Percentiles rank a stretch among this genome's conserved stretches.
These are phyloP conservation scores for Dacryopinax primogenitus DNA, from an alignment of 768 basidiomycete species.

Conservation along the genomic window DNA sequence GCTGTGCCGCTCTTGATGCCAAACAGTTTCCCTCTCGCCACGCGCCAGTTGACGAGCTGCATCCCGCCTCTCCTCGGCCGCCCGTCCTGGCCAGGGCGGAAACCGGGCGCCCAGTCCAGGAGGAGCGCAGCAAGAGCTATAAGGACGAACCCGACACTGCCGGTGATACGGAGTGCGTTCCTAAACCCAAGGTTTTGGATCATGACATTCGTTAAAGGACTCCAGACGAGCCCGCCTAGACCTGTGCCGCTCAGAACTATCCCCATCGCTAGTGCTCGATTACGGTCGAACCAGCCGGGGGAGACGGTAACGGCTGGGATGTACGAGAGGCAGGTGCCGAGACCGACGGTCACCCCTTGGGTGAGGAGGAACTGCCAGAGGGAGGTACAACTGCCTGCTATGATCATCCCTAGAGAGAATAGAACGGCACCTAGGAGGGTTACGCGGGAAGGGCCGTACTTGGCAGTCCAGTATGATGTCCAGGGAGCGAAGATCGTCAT, in stretches of 20 bases:
- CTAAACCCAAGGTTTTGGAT: slow-evolving; percentile 13
- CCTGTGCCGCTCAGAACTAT: slow-evolving; percentile 12
- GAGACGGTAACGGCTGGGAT: slow-evolving; percentile 12
- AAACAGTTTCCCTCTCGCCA: not conserved
- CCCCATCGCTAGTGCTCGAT: slow-evolving; percentile 10
- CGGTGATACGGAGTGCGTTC: slow-evolving; percentile 16
- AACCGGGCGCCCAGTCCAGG: slow-evolving; percentile 15
- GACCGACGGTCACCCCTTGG: slow-evolving; percentile 8
- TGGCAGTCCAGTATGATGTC: slow-evolving; percentile 5
- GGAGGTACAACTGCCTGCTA: not conserved
- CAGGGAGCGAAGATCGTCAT: slow-evolving; percentile 14
- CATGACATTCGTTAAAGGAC: slow-evolving; percentile 15
- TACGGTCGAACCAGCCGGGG: slow-evolving; percentile 13
- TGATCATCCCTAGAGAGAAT: slow-evolving; percentile 1
- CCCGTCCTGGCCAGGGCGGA: slow-evolving; percentile 7
- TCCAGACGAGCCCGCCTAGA: slow-evolving; percentile 16
- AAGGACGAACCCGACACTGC: slow-evolving; percentile 9
- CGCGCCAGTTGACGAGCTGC: not conserved
- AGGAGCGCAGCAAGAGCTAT: slow-evolving; percentile 10
- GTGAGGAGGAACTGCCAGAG: slow-evolving; percentile 14
- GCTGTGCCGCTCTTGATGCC: not conserved
- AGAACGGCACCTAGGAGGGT: not conserved
- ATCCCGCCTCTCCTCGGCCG: slow-evolving; percentile 5
- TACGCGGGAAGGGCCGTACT: not conserved
- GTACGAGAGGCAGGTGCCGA: slow-evolving; percentile 12